Conservation (phyloP, 306 rosid genomes). For the Rosa persica region DNA sequence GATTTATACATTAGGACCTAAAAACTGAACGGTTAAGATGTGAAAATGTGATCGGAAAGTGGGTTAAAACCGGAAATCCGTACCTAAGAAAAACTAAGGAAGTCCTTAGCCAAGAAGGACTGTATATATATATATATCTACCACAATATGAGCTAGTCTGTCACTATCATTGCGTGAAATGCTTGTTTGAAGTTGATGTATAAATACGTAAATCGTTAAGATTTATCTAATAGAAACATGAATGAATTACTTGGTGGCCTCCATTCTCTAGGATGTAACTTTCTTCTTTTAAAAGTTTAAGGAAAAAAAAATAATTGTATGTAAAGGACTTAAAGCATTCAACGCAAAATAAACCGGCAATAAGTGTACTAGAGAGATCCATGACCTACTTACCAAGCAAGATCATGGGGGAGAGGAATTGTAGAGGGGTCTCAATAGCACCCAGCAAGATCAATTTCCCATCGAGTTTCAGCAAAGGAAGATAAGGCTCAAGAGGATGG, state of each 20-base stretch:
- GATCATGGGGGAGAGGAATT: conserved; percentile 62
- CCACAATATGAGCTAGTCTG: neutral
- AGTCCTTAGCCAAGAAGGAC: no score
- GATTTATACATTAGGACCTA: no score
- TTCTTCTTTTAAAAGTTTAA: neutral
- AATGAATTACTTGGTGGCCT: neutral
- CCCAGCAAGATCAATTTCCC: conserved; percentile 88
- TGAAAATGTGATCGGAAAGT: no score
- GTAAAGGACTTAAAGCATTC: neutral
- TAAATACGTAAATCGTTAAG: no score
- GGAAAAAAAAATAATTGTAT: neutral
- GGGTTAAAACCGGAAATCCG: no score
- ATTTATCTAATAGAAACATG: no score
- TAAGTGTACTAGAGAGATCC: neutral
- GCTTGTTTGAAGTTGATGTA: no score
- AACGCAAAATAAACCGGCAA: neutral
- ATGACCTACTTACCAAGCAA: conserved; percentile 52
- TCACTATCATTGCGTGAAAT: neutral
- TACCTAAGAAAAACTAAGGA: no score
- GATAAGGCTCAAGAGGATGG: conserved; percentile 87
- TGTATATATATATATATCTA: no score
- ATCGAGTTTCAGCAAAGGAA: conserved; percentile 63
- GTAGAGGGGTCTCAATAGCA: conserved; percentile 68
- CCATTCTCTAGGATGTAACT: neutral
- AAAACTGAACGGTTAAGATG: no score